Conservation (phyloP, 257 asterid genomes). For the Gentiana dahurica region DNA sequence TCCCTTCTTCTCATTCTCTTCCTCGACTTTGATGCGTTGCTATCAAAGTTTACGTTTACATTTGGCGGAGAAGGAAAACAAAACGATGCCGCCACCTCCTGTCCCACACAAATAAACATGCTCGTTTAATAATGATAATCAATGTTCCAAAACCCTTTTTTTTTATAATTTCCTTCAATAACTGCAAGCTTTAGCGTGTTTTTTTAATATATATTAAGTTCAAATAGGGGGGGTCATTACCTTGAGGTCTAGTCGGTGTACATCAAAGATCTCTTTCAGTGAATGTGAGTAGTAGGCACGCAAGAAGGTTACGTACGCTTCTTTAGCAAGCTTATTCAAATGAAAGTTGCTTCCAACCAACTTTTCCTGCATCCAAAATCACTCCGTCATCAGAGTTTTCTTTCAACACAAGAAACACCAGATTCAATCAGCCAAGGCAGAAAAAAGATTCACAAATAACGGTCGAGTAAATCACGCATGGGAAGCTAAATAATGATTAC, state of each 20-base stretch:
- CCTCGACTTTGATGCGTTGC: constrained; percentile 70
- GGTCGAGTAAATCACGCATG: too few species aligned
- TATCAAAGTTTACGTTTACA: constrained; percentile 67
- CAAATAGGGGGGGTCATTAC: constrained; percentile 18
- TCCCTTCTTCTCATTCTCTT: constrained; percentile 35
- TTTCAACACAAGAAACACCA: too few species aligned
- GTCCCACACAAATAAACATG: constrained; percentile 4
- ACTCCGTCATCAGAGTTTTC: not conserved
- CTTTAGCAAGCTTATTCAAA: constrained; percentile 83
- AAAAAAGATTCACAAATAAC: not conserved
- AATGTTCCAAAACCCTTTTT: not conserved
- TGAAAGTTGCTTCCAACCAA: constrained; percentile 60
- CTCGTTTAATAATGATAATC: not conserved
- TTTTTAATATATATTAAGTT: too few species aligned
- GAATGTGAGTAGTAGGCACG: constrained; percentile 88
- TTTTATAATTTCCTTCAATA: not conserved
- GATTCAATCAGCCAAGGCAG: not conserved
- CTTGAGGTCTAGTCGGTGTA: constrained; percentile 78
- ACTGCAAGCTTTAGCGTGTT: too few species aligned
- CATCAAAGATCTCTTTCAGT: constrained; percentile 86
- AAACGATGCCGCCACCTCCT: constrained; percentile 97
- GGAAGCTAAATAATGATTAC: constrained; percentile 25
- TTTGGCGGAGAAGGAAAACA: constrained; percentile 72
- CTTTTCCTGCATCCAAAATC: constrained; percentile 45
- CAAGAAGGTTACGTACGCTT: constrained; percentile 81